phyloP scores from a whole-genome alignment of 2,329 filamentous ascomycete genomes.

The Claviceps sp. region DNA sequence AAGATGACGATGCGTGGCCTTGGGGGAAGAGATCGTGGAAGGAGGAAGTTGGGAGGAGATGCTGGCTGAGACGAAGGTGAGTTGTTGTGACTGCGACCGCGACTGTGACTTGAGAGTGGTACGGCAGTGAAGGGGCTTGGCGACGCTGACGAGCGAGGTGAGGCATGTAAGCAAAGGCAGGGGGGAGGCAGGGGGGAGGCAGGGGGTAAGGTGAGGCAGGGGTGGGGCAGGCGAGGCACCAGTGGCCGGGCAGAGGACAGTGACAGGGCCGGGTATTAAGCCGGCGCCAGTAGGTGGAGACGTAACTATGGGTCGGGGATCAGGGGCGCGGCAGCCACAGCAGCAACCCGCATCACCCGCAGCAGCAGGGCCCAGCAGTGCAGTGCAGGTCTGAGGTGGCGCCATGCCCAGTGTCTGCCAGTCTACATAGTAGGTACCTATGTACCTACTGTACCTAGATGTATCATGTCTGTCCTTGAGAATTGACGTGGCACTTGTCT shows the following conservation, averaged over 20 bases:
- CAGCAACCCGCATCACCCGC: neutral
- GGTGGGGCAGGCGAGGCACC: neutral
- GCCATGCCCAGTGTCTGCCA: too few species aligned
- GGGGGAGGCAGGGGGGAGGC: too few species aligned
- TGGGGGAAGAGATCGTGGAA: constrained; percentile 7
- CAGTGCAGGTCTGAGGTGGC: neutral
- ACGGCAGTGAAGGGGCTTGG: neutral
- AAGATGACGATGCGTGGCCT: constrained; percentile 8
- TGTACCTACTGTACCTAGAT: too few species aligned
- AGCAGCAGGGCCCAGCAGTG: neutral
- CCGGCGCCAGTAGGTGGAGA: neutral
- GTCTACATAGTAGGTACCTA: too few species aligned
- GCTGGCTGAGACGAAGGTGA: constrained; percentile 23
- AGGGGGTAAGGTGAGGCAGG: too few species aligned
- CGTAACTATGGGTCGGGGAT: neutral
- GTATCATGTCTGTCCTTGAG: too few species aligned
- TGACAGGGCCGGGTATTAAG: neutral
- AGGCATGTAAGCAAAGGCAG: neutral
- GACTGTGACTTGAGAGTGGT: constrained; percentile 8
- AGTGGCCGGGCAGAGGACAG: neutral
- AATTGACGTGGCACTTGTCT: too few species aligned
- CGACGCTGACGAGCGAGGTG: neutral
- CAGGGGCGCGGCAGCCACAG: neutral
- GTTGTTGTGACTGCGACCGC: constrained; percentile 15
- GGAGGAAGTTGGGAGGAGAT: constrained; percentile 14